A percentile compares a stretch with the other conserved stretches of the same genome.
Evolutionary conservation across 352 stramenopile genomes (phyloP).

Genomic region (Blastocystis sp.): DNA sequence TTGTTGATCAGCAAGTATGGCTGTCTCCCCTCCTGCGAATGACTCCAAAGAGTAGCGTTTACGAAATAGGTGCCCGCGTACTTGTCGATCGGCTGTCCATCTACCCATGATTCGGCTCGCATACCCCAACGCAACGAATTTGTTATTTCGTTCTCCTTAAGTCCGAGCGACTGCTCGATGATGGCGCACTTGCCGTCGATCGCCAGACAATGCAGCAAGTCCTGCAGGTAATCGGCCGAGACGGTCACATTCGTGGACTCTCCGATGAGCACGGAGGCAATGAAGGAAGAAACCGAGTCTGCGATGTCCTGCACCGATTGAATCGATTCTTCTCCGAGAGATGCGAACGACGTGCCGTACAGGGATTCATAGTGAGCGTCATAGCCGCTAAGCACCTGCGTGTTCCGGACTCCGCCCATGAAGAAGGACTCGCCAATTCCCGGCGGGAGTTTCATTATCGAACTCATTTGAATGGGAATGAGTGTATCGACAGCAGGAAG

Average conservation of each 20-base stretch:
- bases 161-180: not conserved
- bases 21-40: not conserved
- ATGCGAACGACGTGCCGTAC: not conserved
- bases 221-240: constrained; percentile 4
- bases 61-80: too few relatives aligned
- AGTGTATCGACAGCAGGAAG: not conserved
- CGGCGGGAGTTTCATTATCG: constrained; percentile 7
- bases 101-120: too few relatives aligned
- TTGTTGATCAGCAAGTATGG: not conserved
- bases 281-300: constrained; percentile 10
- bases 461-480: not conserved
- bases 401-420: constrained; percentile 11
- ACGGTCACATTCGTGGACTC: not conserved
- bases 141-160: constrained; percentile 4
- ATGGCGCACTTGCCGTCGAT: constrained; percentile 12
- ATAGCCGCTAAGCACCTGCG: constrained; percentile 16
- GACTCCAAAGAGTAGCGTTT: too few relatives aligned
- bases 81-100: too few relatives aligned
- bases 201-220: constrained; percentile 5
- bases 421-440: constrained; percentile 41
- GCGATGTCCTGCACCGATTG: not conserved
- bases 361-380: not conserved
- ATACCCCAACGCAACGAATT: not conserved
- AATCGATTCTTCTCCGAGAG: not conserved
- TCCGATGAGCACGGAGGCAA: not conserved